Evolutionary conservation across 345 rosid species (phyloP).

Genomic region (Pelargonium nanum): DNA sequence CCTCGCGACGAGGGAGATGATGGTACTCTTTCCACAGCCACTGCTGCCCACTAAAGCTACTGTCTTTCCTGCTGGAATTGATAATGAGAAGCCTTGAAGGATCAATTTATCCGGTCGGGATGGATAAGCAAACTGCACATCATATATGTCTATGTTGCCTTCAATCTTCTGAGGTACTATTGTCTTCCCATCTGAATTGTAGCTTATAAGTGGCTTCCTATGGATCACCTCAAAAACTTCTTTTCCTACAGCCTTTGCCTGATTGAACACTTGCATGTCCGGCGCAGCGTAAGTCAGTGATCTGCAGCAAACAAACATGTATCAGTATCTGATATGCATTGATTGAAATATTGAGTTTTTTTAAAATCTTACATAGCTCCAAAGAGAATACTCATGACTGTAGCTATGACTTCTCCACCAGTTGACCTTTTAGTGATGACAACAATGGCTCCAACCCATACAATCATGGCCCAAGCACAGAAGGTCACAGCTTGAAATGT

Average conservation of each 20-base stretch:
- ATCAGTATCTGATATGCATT: neutral
- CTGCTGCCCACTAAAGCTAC: constrained; percentile 54
- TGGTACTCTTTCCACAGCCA: constrained; percentile 58
- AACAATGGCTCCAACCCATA: constrained; percentile 50
- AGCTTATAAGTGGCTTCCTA: constrained; percentile 31
- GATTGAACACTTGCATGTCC: constrained; percentile 55
- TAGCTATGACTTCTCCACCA: constrained; percentile 47
- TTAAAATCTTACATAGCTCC: constrained; percentile 49
- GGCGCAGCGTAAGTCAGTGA: constrained; percentile 60
- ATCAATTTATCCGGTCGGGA: constrained; percentile 34
- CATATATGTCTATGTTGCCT: constrained; percentile 36
- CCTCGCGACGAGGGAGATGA: constrained; percentile 46
- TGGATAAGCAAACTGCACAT: constrained; percentile 46
- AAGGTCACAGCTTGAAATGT: constrained; percentile 47
- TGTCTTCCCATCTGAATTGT: constrained; percentile 16
- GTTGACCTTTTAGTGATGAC: constrained; percentile 26
- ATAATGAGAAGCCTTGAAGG: constrained; percentile 43
- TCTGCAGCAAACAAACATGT: constrained; percentile 20
- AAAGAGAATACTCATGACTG: constrained; percentile 55
- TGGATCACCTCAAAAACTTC: constrained; percentile 42
- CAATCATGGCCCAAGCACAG: constrained; percentile 48
- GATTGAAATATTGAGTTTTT: neutral
- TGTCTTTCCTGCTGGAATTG: constrained; percentile 49
- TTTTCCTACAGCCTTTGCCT: constrained; percentile 55
- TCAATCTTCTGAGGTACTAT: constrained; percentile 18